These are phyloP conservation scores for Phytophthora colocasiae DNA, from an alignment of 352 stramenopile species.

Conservation along the genomic window DNA sequence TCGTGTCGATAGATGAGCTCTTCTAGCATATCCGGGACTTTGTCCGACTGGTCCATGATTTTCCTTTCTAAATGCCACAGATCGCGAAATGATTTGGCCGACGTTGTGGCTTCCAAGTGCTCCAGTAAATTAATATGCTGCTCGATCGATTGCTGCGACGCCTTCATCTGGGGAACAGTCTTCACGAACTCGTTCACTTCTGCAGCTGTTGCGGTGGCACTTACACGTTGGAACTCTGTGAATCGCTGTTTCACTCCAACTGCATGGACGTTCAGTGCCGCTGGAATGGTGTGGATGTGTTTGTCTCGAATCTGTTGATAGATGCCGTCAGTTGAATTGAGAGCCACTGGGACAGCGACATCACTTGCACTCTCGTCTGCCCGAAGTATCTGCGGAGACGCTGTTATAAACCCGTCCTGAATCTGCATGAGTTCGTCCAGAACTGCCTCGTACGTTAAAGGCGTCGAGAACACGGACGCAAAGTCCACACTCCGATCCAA, in stretches of 20 bases:
- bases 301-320: constrained; percentile 72
- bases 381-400: constrained; percentile 46
- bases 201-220: constrained; percentile 48
- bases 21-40: constrained; percentile 52
- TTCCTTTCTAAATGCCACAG: constrained; percentile 72
- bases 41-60: constrained; percentile 63
- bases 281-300: constrained; percentile 63
- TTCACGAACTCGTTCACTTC: constrained; percentile 84
- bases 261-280: constrained; percentile 56
- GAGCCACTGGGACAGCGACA: constrained; percentile 38
- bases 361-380: constrained; percentile 43
- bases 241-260: constrained; percentile 62
- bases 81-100: constrained; percentile 57
- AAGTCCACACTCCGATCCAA: constrained; percentile 78
- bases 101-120: constrained; percentile 52
- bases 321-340: constrained; percentile 70
- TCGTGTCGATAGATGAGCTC: constrained; percentile 69
- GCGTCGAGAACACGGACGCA: constrained; percentile 67
- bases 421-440: constrained; percentile 73
- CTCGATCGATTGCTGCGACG: constrained; percentile 59
- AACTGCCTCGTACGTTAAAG: constrained; percentile 77
- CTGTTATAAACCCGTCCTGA: constrained; percentile 61
- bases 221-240: constrained; percentile 58
- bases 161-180: constrained; percentile 65
- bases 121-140: constrained; percentile 73